Evolutionary conservation across 2,329 filamentous ascomycete genomes (phyloP), one percentile per base, ranked within the genome.

Genomic region (Fusarium coffeatum): DNA sequence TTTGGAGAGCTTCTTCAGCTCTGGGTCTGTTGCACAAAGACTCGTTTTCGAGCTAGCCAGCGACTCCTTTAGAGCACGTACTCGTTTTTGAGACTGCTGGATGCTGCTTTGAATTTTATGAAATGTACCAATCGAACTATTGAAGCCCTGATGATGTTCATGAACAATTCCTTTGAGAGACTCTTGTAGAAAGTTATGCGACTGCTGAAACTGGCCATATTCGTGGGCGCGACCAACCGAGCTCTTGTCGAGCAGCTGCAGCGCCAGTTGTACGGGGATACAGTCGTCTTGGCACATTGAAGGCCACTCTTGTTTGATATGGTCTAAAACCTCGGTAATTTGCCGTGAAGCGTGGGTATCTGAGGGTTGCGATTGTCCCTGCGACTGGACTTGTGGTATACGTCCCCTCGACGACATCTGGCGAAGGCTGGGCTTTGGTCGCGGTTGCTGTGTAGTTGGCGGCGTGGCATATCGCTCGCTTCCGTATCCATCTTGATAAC

Each of bases 111-210:
- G 96, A 66, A 99, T 99, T 81, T 97, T 98, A 84, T 99, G 97
- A 78, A 98, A 99, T 22, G 95, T 98, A 79, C 95, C 96, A 69
- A 99, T 98, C 53, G 95, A 98, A 80, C 93, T 97, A 82, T 98
- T 99, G 86, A 99, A 99, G 48, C 96, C 97, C 80, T 99, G 96
- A 77, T 99, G 95, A 78, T 99, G 95, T 82, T 99, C 95, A 79
- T 99, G 97, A 27, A 99, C 96, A 74, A 99, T 97, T 34, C 90
- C 90, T 80, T 97, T 98, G 60, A 99, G 85, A 12, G 95, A 94
- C 74, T 92, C 91, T 78, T 99, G 94, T n/a, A 99, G 88, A 78
- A 96, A 93, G 70, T 89, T 86, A 79, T 98, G 93, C 48, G 93
- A 94, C 71, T 91, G 85, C 76, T 92, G 87, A 78, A 99, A 99